Percentiles rank a stretch among this genome's conserved stretches.
phyloP scores from a whole-genome alignment of 208 protist genomes.

The Naegleria lovaniensis region DNA sequence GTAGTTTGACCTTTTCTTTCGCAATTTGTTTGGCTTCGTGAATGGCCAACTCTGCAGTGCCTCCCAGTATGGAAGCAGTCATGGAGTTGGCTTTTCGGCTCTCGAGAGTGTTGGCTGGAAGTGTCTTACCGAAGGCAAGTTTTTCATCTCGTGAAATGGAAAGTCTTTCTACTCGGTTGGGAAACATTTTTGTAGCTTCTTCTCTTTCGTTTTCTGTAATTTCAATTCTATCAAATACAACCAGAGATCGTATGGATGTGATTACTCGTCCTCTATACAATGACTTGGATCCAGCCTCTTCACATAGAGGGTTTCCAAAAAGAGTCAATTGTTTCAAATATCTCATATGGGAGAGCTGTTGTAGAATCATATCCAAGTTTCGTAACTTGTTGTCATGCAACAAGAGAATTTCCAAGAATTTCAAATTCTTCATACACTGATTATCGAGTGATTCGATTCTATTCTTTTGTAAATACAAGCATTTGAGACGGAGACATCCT shows the following conservation, averaged over 20 bases:
- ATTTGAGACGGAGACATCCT: background rate
- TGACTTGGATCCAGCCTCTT: background rate
- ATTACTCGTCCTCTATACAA: background rate
- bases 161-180: background rate
- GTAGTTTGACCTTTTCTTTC: background rate
- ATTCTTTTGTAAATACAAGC: background rate
- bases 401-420: background rate
- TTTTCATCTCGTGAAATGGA: background rate
- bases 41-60: background rate
- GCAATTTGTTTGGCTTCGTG: background rate
- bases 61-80: background rate
- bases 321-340: background rate
- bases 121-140: background rate
- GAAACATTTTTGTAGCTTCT: background rate
- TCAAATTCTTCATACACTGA: background rate
- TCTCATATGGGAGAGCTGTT: background rate
- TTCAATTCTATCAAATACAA: background rate
- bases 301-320: background rate
- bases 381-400: background rate
- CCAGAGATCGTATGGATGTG: background rate
- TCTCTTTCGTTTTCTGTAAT: background rate
- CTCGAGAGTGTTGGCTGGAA: background rate
- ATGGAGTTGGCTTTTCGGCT: background rate
- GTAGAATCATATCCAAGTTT: background rate
- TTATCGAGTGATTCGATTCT: background rate